Evolutionary conservation across 2,329 filamentous ascomycete species (phyloP).

Genomic region (Colletotrichum brevisporum): DNA sequence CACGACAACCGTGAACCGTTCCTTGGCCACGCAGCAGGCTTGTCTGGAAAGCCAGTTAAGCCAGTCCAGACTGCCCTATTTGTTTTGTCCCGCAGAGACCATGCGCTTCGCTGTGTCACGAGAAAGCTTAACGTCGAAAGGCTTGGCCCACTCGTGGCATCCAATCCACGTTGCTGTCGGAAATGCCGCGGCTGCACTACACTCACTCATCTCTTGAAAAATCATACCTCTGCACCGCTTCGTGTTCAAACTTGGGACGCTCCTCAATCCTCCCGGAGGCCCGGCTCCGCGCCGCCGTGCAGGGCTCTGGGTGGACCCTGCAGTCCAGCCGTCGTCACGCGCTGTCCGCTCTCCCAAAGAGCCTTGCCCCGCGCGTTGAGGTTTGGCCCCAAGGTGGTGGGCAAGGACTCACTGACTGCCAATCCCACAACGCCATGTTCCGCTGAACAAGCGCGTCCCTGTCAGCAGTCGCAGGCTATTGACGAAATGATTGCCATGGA

Average conservation of each 20-base stretch:
- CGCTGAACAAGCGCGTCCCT: not conserved
- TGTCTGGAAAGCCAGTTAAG: conserved; percentile 13
- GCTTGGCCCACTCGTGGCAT: conserved; percentile 5
- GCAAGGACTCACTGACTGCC: not conserved
- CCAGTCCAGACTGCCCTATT: conserved; percentile 6
- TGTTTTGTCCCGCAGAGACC: conserved; percentile 18
- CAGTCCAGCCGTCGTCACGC: conserved; percentile 18
- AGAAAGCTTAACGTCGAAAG: conserved; percentile 30
- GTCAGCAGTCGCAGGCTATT: not conserved
- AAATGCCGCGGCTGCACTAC: not conserved
- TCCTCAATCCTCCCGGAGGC: conserved; percentile 14
- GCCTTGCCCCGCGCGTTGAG: conserved; percentile 18
- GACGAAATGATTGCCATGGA: conserved; percentile 19
- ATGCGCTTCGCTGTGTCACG: conserved; percentile 35
- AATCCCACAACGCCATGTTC: conserved; percentile 17
- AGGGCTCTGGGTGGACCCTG: conserved; percentile 5
- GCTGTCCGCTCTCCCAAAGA: conserved; percentile 9
- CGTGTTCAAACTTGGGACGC: conserved; percentile 5
- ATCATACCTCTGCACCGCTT: too few species aligned
- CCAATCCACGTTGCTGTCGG: too few species aligned
- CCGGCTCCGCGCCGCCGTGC: conserved; percentile 28
- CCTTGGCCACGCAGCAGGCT: conserved; percentile 31
- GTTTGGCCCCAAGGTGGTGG: conserved; percentile 16
- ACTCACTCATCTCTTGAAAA: too few species aligned
- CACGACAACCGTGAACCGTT: conserved; percentile 39